phyloP scores from a whole-genome alignment of 768 basidiomycete genomes.

The Lanmaoa pseudosensibilis region DNA sequence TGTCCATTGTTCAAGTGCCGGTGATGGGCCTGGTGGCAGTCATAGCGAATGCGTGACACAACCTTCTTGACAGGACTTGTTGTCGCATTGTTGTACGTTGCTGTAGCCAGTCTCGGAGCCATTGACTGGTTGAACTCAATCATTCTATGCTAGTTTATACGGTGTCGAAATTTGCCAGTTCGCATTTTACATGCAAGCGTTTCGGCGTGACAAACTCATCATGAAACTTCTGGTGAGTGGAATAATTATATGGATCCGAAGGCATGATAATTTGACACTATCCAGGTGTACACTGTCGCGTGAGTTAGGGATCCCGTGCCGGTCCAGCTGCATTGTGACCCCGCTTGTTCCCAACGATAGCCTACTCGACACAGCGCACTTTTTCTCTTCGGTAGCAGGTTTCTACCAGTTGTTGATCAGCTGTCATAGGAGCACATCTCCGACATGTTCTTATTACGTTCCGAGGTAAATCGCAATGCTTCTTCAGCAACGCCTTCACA shows the following conservation, averaged over 20 bases:
- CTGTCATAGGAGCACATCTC: not conserved
- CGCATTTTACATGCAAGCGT: conserved; percentile 3
- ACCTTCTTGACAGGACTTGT: not conserved
- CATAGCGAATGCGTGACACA: not conserved
- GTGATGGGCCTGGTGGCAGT: too few species aligned
- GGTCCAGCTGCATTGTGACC: not conserved
- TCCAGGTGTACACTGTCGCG: conserved; percentile 8
- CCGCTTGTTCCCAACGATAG: not conserved
- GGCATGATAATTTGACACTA: not conserved
- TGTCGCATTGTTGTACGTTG: conserved; percentile 4
- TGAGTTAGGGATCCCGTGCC: not conserved
- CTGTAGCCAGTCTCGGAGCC: not conserved
- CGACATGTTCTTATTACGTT: not conserved
- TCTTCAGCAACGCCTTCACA: not conserved
- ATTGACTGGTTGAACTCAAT: not conserved
- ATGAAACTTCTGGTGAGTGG: conserved; percentile 3
- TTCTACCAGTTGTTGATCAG: not conserved
- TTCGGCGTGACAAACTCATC: not conserved
- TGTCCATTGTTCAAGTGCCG: not conserved
- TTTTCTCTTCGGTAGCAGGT: not conserved
- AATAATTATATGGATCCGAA: not conserved
- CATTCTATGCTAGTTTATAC: not conserved
- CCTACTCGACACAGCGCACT: conserved; percentile 5
- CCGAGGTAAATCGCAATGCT: not conserved
- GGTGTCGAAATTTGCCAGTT: conserved; percentile 12